Conservation (phyloP, 2,329 filamentous ascomycete genomes). For the Simplicillium sp. region DNA sequence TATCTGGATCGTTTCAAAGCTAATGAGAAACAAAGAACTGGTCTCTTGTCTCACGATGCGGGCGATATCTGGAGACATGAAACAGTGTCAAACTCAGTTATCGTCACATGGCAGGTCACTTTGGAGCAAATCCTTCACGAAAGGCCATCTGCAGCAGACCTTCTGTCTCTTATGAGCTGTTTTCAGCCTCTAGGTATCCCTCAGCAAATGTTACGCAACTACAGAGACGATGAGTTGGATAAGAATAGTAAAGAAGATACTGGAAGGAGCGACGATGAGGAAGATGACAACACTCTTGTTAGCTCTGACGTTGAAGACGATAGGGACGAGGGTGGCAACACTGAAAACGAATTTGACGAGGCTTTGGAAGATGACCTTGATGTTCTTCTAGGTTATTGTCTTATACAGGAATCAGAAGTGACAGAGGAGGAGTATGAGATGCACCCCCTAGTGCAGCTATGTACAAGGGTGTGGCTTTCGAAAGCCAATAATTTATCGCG, state of each 20-base stretch:
- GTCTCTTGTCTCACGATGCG: constrained; percentile 15
- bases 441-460: constrained; percentile 14
- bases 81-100: constrained; percentile 14
- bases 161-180: constrained; percentile 4
- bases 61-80: constrained; percentile 13
- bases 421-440: constrained; percentile 8
- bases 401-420: constrained; percentile 4
- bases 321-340: constrained; percentile 4
- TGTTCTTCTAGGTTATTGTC: constrained; percentile 9
- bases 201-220: no score
- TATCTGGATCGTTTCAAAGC: constrained; percentile 21
- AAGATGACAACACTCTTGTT: no score
- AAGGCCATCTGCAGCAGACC: constrained; percentile 6
- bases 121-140: constrained; percentile 17
- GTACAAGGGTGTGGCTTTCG: constrained; percentile 12
- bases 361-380: constrained; percentile 4
- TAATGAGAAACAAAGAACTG: constrained; percentile 15
- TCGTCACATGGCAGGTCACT: constrained; percentile 21
- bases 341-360: constrained; percentile 5
- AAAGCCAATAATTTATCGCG: not conserved
- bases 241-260: no score
- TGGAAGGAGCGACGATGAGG: no score
- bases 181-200: constrained; percentile 2
- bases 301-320: no score
- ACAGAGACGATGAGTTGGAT: no score